phyloP scores from a whole-genome alignment of 306 rosid genomes.

The Styphnolobium japonicum region DNA sequence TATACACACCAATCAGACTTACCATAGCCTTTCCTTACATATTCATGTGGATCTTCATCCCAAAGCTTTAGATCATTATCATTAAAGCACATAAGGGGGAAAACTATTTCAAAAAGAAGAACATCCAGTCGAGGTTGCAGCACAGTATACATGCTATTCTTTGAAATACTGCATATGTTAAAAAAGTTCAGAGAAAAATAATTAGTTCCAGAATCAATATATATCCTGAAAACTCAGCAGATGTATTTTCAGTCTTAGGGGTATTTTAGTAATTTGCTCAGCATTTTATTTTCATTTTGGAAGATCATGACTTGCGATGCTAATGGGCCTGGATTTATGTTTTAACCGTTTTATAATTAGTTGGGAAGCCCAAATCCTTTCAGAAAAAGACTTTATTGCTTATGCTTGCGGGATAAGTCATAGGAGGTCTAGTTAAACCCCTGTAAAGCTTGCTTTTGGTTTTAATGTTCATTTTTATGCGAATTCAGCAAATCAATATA shows the following conservation, averaged over 20 bases:
- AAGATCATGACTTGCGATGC: not conserved
- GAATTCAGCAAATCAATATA: too few species aligned
- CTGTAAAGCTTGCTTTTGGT: not conserved
- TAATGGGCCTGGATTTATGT: not conserved
- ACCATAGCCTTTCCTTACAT: constrained; percentile 98
- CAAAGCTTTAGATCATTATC: constrained; percentile 90
- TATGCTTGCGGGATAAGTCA: not conserved
- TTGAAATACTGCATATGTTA: constrained; percentile 70
- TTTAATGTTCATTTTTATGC: not conserved
- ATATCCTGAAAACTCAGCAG: not conserved
- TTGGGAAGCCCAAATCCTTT: not conserved
- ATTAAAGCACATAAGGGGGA: constrained; percentile 95
- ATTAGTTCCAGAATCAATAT: constrained; percentile 1
- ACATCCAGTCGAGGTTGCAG: constrained; percentile 88
- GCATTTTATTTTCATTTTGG: not conserved
- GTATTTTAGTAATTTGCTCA: too few species aligned
- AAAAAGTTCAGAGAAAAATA: constrained; percentile 1
- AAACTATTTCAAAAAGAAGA: constrained; percentile 88
- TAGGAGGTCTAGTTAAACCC: not conserved
- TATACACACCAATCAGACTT: constrained; percentile 33
- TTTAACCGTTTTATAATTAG: not conserved
- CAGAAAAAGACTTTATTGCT: not conserved
- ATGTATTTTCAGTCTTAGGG: not conserved
- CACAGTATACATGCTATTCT: constrained; percentile 76
- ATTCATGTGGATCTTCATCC: constrained; percentile 98